Conservation (phyloP, 164 flowering plant genomes). For the Euptelea pleiosperma region DNA sequence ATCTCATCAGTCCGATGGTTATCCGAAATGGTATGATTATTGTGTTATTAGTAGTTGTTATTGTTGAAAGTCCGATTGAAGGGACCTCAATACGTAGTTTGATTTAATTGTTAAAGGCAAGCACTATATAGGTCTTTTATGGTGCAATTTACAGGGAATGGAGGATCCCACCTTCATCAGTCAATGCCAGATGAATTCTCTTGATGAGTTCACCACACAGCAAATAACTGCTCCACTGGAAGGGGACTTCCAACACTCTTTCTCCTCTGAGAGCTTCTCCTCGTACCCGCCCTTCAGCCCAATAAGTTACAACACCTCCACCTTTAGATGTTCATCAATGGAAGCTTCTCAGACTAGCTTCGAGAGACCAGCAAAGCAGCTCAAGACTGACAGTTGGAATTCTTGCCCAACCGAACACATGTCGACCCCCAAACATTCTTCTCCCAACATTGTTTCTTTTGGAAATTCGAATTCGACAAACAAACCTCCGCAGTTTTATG, state of each 20-base stretch:
- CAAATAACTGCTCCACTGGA: conserved; percentile 46
- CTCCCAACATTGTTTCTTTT: conserved; percentile 31
- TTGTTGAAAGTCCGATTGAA: too few species aligned
- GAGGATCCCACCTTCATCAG: conserved; percentile 41
- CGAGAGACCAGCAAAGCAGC: conserved; percentile 47
- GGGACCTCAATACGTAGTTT: not conserved
- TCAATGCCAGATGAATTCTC: conserved; percentile 40
- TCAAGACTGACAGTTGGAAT: conserved; percentile 45
- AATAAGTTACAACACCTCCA: conserved; percentile 10
- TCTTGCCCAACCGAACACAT: conserved; percentile 26
- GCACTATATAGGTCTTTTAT: not conserved
- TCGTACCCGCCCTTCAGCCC: conserved; percentile 25
- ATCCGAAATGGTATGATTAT: conserved; percentile 37
- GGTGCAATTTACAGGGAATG: conserved; percentile 40
- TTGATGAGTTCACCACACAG: conserved; percentile 38
- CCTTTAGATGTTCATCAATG: conserved; percentile 22
- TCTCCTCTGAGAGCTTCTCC: conserved; percentile 16
- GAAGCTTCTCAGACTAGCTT: conserved; percentile 11
- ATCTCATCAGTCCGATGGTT: conserved; percentile 34
- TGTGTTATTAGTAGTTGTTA: too few species aligned
- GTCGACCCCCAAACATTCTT: conserved; percentile 25
- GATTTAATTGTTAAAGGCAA: not conserved
- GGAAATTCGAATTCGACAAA: conserved; percentile 16
- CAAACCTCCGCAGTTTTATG: not conserved
- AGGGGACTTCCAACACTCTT: conserved; percentile 34